Base-by-base conservation (phyloP, 768 basidiomycete species). In the Mycena vitilis region DNA sequence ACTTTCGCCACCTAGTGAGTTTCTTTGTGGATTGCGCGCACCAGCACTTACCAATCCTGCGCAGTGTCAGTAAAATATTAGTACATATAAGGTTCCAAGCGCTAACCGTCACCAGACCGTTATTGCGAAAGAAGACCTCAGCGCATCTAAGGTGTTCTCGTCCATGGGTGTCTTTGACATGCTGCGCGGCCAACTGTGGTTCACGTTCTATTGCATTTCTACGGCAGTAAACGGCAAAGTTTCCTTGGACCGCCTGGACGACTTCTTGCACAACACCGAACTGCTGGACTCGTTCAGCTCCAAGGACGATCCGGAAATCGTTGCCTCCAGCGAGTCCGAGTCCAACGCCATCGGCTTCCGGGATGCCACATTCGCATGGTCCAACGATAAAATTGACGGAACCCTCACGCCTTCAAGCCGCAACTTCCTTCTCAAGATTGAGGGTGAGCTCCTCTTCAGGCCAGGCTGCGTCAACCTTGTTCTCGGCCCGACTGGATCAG, bases 121-220 rank as follows among this genome's bases (percentile, higher is more conserved):
- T 38, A 72, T 85, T 52, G 80, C 82, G 77, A 81, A 81, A 55
- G 68, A 81, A 70, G 73, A 80, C 0, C 77, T 86, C 40, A 82
- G 69, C 61, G 82, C 83, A 4, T 81, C 84, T 5, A 80, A 74
- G n/a, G 85, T 87, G 15, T 86, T 86, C 73, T 83, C 83, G 13
- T 85, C 84, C 63, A 85, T 88, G 80, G 75, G 84, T 64, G 88
- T 92, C 37, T 92, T 93, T 73, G 86, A 89, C 56, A 81, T 89
- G 69, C 77, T 93, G 36, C 84, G 88, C 37, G 80, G 82, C 4
- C 86, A 88, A 64, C 75, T 90, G 47, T 77, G 79, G 75, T 82
- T 78, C 73, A 74, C 77, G 1, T 76, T 81, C 20, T 77, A 75
- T 63, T 71, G 73, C 22, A 65, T 79, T 23, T 76, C 75, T 3